Evolutionary conservation across 2,329 filamentous ascomycete genomes (phyloP).

Genomic region (Clarireedia sp.): DNA sequence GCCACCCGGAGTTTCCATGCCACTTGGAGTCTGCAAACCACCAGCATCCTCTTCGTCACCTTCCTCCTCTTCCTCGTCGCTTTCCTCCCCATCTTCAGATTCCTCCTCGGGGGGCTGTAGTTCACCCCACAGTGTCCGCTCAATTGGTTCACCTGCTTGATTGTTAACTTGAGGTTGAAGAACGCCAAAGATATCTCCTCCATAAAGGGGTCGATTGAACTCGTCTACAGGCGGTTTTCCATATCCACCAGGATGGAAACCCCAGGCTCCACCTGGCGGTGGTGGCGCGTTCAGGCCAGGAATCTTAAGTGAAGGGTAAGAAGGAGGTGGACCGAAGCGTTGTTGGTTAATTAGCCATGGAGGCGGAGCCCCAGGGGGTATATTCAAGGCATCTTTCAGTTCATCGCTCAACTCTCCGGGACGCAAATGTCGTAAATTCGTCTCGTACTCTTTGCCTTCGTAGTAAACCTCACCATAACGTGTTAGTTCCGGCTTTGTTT

Average conservation of each 20-base stretch:
- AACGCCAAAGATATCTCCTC: conserved; percentile 89
- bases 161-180: conserved; percentile 52
- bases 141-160: conserved; percentile 68
- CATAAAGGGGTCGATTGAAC: conserved; percentile 82
- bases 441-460: conserved; percentile 97
- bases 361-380: conserved; percentile 84
- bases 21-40: conserved; percentile 66
- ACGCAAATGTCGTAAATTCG: conserved; percentile 81
- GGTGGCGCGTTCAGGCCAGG: conserved; percentile 90
- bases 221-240: conserved; percentile 95
- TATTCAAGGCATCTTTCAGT: conserved; percentile 85
- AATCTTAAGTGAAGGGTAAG: conserved; percentile 91
- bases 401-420: conserved; percentile 86
- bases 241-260: conserved; percentile 90
- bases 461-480: conserved; percentile 99
- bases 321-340: conserved; percentile 84
- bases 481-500: conserved; percentile 90
- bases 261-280: conserved; percentile 83
- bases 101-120: conserved; percentile 73
- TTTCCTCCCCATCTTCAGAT: conserved; percentile 55
- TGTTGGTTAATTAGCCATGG: conserved; percentile 98
- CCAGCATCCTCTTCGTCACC: conserved; percentile 53
- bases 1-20: conserved; percentile 73
- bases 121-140: conserved; percentile 87
- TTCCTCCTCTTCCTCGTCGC: conserved; percentile 62